Conservation (phyloP, 1,284 basidiomycete genomes). For the Ganoderma boninense region DNA sequence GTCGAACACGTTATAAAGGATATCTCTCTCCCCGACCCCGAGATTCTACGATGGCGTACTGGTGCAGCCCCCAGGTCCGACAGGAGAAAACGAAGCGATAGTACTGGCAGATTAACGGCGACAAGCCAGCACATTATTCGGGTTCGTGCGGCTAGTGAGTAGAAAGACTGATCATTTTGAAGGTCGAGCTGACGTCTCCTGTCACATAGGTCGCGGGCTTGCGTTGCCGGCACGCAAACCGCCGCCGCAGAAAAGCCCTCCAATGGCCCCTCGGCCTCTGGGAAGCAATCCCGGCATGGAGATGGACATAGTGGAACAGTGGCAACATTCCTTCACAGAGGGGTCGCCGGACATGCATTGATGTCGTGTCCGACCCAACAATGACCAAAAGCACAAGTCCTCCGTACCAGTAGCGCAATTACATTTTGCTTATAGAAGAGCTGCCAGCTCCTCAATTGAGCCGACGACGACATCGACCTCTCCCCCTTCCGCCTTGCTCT, state of each 20-base stretch:
- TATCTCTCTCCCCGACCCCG: constrained; percentile 8
- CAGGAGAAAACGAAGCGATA: too few relatives aligned
- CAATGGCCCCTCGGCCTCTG: background rate
- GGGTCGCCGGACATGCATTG: background rate
- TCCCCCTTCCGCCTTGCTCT: constrained; percentile 39
- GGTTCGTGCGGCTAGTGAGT: background rate
- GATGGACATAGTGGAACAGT: background rate
- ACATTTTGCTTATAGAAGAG: constrained; percentile 11
- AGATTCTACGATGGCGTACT: background rate
- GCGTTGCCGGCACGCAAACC: background rate
- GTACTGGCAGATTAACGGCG: background rate
- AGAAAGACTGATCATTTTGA: background rate
- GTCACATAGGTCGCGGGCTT: background rate
- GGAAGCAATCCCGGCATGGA: background rate
- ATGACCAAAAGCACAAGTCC: background rate
- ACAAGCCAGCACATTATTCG: background rate
- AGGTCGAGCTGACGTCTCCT: background rate
- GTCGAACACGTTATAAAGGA: background rate
- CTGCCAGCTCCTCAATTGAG: constrained; percentile 38
- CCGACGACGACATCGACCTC: constrained; percentile 41
- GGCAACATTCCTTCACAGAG: background rate
- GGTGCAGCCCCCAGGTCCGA: background rate
- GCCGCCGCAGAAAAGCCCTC: background rate
- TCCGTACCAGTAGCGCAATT: background rate
- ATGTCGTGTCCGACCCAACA: background rate